Evolutionary conservation across 345 rosid species (phyloP).

Genomic region (Murraya paniculata): DNA sequence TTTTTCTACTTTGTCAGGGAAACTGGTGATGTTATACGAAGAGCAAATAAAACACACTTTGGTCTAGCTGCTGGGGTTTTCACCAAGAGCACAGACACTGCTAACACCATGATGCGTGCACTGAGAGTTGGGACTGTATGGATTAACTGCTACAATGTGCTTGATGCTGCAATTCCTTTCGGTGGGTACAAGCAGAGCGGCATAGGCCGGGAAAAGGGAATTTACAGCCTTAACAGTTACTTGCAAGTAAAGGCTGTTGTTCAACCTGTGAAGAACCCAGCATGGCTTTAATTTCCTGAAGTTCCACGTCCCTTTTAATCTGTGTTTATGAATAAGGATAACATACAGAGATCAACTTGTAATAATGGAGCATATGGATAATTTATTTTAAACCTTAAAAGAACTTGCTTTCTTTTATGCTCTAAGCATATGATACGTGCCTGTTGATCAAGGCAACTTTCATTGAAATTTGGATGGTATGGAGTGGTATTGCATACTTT

Average conservation of each 20-base stretch:
- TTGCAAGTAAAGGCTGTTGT: slow-evolving; percentile 95
- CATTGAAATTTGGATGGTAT: too few species aligned
- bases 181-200: slow-evolving; percentile 99
- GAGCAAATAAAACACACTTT: slow-evolving; percentile 63
- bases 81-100: slow-evolving; percentile 63
- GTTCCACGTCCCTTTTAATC: background rate
- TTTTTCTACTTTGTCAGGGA: slow-evolving; percentile 41
- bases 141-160: slow-evolving; percentile 86
- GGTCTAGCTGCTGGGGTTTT: slow-evolving; percentile 96
- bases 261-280: slow-evolving; percentile 70
- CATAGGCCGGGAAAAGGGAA: slow-evolving; percentile 87
- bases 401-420: background rate
- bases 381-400: background rate
- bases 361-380: background rate
- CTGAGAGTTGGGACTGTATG: slow-evolving; percentile 81
- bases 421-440: too few species aligned
- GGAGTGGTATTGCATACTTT: too few species aligned
- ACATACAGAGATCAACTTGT: background rate
- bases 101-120: slow-evolving; percentile 71
- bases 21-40: slow-evolving; percentile 59
- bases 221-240: slow-evolving; percentile 81
- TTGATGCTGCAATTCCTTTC: slow-evolving; percentile 91
- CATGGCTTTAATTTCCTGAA: slow-evolving; percentile 59
- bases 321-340: background rate
- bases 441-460: too few species aligned